Evolutionary conservation across 148 eudicot species (phyloP).

Genomic region (Rhododendron vialii): DNA sequence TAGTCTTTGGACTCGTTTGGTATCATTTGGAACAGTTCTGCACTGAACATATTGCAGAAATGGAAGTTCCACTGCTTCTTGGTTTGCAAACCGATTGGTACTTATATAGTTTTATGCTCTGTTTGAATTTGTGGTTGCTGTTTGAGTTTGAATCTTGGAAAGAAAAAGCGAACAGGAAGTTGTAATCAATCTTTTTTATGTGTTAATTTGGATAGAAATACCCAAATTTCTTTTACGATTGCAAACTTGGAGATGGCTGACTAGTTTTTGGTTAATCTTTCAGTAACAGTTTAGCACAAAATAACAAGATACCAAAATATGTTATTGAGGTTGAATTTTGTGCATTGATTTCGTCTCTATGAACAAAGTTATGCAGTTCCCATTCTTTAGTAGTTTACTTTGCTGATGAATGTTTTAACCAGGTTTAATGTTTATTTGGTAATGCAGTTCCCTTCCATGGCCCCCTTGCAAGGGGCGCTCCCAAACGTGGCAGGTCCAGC

Average conservation of each 20-base stretch:
- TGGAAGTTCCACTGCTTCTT: neutral
- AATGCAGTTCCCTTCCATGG: slow-evolving; percentile 79
- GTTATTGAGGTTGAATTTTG: neutral
- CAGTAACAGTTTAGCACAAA: neutral
- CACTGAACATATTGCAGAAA: neutral
- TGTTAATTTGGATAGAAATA: neutral
- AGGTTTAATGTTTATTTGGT: slow-evolving; percentile 8
- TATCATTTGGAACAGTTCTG: neutral
- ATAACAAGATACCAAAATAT: neutral
- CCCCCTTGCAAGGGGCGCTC: slow-evolving; percentile 70
- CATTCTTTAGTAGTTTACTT: neutral
- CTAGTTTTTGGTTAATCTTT: neutral
- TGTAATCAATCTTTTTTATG: neutral
- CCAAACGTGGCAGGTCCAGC: slow-evolving; percentile 49
- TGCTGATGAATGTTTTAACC: neutral
- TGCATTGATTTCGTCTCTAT: neutral
- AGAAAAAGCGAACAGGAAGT: neutral
- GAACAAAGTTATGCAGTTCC: neutral
- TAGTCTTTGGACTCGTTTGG: neutral
- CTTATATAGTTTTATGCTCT: neutral
- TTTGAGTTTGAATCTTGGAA: neutral
- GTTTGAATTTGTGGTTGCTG: neutral
- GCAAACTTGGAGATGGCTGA: slow-evolving; percentile 6
- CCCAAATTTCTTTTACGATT: neutral
- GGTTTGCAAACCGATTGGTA: neutral